Evolutionary conservation across 2,329 filamentous ascomycete species (phyloP), one percentile per base, ranked within the genome.

Genomic region (Ilyonectria robusta): DNA sequence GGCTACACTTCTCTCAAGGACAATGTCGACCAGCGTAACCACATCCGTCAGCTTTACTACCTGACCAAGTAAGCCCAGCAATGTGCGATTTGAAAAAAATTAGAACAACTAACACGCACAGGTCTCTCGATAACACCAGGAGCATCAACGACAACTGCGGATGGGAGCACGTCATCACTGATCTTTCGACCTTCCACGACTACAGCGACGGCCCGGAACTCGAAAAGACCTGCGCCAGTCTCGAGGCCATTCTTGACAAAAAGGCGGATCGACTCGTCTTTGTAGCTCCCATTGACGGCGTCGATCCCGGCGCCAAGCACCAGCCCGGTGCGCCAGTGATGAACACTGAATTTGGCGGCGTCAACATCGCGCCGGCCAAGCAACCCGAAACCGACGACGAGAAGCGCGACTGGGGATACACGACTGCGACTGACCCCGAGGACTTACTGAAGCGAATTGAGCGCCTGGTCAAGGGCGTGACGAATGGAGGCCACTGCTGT

Each of bases 101-200:
- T 31, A 10, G 29, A 17, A 17, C n/a, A 53, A 50, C 69, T 72
- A 26, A 76, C 51, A 19, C 3, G 17, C 13, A 6, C 48, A 81
- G 80, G 61, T 84, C 84, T 0, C 82, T 92, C 2, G 91, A 93
- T 69, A 84, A 87, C 1, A 91, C 87, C 0, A 81, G 91, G 6
- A 89, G 89, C 17, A 84, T 93, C 74, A 93, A 92, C 73, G 90
- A 92, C 77, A 92, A 93, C 78, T 92, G 90, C 70, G 91, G 91
- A 37, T 92, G 91, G 91, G 89, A 92, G 74, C 90, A 92, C 69
- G 89, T 92, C 6, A 72, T 83, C 11, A 90, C 88, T 0, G 90
- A 92, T 70, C 80, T 92, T 2, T 88, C 87, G 26, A 92, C 90
- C 0, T 93, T 91, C 81, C 91, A 92, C 76, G 90, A 92, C 77